A percentile compares a stretch with the other conserved stretches of the same genome.
phyloP scores from a whole-genome alignment of 2,329 filamentous ascomycete genomes.

The Alternaria conjuncta region DNA sequence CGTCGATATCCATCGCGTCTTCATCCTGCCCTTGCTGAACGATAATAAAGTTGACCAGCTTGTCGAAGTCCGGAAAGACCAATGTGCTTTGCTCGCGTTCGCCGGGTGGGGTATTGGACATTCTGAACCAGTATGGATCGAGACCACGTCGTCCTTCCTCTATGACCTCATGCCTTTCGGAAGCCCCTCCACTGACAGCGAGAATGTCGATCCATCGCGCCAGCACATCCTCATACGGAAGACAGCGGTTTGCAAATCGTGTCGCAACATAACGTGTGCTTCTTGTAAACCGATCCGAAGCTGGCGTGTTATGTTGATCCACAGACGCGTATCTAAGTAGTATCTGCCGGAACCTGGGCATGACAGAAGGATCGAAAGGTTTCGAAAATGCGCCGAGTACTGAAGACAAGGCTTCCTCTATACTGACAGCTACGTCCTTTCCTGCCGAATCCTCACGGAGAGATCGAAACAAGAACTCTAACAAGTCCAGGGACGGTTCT shows the following conservation, averaged over 20 bases:
- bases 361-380: constrained; percentile 51
- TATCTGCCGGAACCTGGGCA: constrained; percentile 45
- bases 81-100: constrained; percentile 27
- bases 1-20: constrained; percentile 44
- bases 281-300: constrained; percentile 50
- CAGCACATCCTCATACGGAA: constrained; percentile 78
- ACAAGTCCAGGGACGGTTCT: constrained; percentile 61
- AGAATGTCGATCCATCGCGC: constrained; percentile 90
- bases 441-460: constrained; percentile 78
- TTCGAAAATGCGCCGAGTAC: constrained; percentile 67
- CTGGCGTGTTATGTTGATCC: constrained; percentile 20
- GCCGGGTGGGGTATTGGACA: constrained; percentile 59
- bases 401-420: constrained; percentile 86
- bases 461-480: constrained; percentile 82
- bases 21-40: constrained; percentile 42
- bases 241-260: constrained; percentile 87
- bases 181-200: constrained; percentile 70
- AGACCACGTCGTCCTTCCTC: constrained; percentile 91
- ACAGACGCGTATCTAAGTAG: constrained; percentile 41
- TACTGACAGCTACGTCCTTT: constrained; percentile 78
- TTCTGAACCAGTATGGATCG: constrained; percentile 75
- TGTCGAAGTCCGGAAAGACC: constrained; percentile 53
- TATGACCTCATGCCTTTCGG: constrained; percentile 79
- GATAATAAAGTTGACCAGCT: constrained; percentile 56
- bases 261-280: constrained; percentile 83